Base-by-base conservation (phyloP, 306 rosid genomes). In the Pyrus communis region DNA sequence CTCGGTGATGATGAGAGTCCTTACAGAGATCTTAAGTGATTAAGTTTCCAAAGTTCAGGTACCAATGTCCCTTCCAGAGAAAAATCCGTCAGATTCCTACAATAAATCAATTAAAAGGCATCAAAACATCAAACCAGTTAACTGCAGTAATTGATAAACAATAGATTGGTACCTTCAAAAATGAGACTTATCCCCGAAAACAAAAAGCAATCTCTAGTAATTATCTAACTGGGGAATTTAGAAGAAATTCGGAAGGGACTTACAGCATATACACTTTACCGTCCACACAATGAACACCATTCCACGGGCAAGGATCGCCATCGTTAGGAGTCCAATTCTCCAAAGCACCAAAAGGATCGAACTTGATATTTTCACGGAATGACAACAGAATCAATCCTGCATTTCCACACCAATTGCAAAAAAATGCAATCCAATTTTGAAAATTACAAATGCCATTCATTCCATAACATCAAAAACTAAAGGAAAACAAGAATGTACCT, bases 21-120 rank as follows among this genome's bases (percentile, higher is more conserved):
- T 87, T 88, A 96, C 98, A 96, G 89, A 70, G 82, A 84, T 83
- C 68, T 84, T 57, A 96, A 80, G 84, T 86, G 84, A 71, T 71
- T 27, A 45, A 96, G 97, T 86, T 79, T 88, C 38, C 93, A 93
- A 80, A 96, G 90, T 78, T 89, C 93, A 55, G 98, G 98, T 22
- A 93, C 86, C 84, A 96, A 83, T 49, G 90, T 91, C 74, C 98
- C 99, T 80, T 84, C 86, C 85, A 96, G 82, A 35, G 88, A 87
- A 73, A 88, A 87, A 54, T 76, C 89, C 22, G 76, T 89, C 79
- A 96, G 83, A 75, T 88, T 84, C 88, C 99, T 96, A 67, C 78
- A 87, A 78, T 28, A 71, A 75, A 70, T 64, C 45, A 79, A 81
- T 59, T 78, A 17, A 52, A 69, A 72, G 27, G 57, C 70, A 69